Conservation (phyloP, 2,329 filamentous ascomycete genomes). For the Pseudogymnoascus sp. region DNA sequence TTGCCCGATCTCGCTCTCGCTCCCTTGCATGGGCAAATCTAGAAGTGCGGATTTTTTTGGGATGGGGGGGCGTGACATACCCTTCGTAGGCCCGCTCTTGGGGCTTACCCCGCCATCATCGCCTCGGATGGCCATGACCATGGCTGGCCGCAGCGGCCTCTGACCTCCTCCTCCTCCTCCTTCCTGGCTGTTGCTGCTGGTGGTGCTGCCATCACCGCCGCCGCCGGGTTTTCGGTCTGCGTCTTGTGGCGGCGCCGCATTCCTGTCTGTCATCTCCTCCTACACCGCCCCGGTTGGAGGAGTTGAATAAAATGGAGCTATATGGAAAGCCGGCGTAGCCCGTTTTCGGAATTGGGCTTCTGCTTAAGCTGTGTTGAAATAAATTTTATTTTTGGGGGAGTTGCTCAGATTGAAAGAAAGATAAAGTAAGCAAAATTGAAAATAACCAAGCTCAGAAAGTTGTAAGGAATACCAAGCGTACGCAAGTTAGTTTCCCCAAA, state of each 20-base stretch:
- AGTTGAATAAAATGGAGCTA: neutral
- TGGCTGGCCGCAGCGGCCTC: neutral
- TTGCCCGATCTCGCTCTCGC: neutral
- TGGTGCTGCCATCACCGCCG: neutral
- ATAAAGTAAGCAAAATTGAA: neutral
- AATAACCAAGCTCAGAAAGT: neutral
- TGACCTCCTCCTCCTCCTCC: neutral
- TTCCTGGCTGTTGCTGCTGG: neutral
- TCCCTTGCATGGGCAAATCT: neutral
- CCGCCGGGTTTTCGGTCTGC: neutral
- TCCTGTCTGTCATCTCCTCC: neutral
- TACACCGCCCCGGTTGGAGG: neutral
- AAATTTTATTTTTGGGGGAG: neutral
- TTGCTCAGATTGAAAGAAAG: neutral
- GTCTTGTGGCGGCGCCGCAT: neutral
- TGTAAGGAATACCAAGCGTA: neutral
- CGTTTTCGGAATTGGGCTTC: neutral
- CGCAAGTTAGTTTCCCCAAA: neutral
- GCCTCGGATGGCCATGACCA: neutral
- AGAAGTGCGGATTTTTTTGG: neutral
- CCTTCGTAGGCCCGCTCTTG: neutral
- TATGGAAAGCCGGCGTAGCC: too few relatives aligned
- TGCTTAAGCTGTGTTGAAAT: neutral
- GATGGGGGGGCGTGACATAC: neutral
- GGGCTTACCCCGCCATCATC: conserved; percentile 6